Evolutionary conservation across 2,329 filamentous ascomycete genomes (phyloP).

Genomic region (Aspergillus arachidicola): DNA sequence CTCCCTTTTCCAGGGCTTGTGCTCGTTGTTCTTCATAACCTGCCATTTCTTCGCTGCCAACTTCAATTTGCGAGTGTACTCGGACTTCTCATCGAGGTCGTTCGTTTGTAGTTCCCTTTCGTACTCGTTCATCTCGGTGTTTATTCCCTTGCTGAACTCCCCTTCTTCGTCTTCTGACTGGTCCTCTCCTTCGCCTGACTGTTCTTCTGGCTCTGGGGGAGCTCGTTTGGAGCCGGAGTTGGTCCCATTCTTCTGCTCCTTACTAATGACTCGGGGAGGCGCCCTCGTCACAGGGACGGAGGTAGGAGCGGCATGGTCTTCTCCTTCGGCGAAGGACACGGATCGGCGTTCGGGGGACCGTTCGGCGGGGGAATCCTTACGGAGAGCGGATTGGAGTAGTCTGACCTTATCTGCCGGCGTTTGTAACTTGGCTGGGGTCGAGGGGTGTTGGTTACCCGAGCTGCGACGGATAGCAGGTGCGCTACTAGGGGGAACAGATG

Average conservation of each 20-base stretch:
- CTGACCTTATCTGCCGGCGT: constrained; percentile 22
- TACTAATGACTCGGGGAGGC: constrained; percentile 5
- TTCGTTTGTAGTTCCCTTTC: not conserved
- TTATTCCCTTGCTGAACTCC: not conserved
- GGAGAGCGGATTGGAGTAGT: constrained; percentile 26
- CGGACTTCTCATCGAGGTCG: not conserved
- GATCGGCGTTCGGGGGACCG: constrained; percentile 23
- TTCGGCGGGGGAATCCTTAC: constrained; percentile 25
- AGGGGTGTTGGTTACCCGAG: constrained; percentile 12
- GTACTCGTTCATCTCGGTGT: not conserved
- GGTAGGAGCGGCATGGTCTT: constrained; percentile 15
- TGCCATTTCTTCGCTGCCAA: not conserved
- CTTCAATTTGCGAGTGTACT: not conserved
- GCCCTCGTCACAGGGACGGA: constrained; percentile 15
- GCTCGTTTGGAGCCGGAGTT: not conserved
- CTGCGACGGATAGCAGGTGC: constrained; percentile 9
- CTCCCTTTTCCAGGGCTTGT: not conserved
- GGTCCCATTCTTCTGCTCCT: not conserved
- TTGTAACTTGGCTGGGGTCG: constrained; percentile 16
- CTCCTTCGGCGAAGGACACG: constrained; percentile 30
- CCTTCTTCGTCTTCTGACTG: not conserved
- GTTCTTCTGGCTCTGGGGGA: too few species aligned
- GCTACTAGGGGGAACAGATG: constrained; percentile 15
- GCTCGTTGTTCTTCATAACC: not conserved
- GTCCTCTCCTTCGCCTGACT: not conserved